Evolutionary conservation across 1,284 basidiomycete species (phyloP), one percentile per base, ranked within the genome.

Genomic region (Irpex sp.): DNA sequence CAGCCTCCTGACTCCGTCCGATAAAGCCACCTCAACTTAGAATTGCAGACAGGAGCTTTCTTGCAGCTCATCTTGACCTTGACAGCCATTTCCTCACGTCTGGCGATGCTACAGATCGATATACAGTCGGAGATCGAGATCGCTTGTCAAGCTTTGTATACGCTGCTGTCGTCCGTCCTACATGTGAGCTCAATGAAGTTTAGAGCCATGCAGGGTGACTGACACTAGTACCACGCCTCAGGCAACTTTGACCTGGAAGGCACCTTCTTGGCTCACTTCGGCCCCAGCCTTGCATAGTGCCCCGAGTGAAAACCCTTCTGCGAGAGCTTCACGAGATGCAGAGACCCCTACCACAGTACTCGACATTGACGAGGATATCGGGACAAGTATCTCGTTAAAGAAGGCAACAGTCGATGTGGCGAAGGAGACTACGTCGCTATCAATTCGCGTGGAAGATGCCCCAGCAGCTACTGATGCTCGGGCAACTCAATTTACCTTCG

Each of bases 21-120:
- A 60, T 57, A 43, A 19, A 92, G 90, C 55, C 82, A 82, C 36
- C 84, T 91, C 62, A 75, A 78, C 36, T 75, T 87, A 21, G 82
- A 83, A 56, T 83, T 92, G 78, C 87, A 89, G 70, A 82, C 83
- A 0, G 89, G 87, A 13, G 86, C 88, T 17, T 93, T 93, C 68
- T 75, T 90, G 3, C 87, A 89, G 64, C 69, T 90, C 8, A 76
- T 88, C 11, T 69, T 93, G 36, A 78, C 83, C 2, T 76, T 92
- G 39, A 76, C 79, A 19, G 86, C 85, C 6, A 81, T 91, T 53
- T 76, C 80, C 43, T 87, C 88, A 1, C 81, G 90, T 61, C 73
- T 89, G 67, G 76, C 76, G 37, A 68, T 73, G 1, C 69, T 90
- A n/a, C 71, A 79, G 15, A 70, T 72, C 37, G 83, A 86, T 60